Conservation (phyloP, 78 protist species). For the Cyanophora paradoxa region DNA sequence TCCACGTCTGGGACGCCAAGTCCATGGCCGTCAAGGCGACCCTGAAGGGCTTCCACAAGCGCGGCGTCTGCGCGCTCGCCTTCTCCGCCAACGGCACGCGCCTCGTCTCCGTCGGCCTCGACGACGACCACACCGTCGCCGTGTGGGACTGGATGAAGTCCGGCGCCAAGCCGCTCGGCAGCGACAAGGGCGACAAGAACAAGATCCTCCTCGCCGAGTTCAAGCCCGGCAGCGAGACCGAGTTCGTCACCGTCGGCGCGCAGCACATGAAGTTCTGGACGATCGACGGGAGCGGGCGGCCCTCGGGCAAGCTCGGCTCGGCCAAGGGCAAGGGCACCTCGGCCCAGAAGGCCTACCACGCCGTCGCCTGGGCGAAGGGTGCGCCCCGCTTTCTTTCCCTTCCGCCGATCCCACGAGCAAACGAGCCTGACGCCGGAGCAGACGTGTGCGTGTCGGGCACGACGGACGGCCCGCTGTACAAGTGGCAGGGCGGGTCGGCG, state of each 20-base stretch:
- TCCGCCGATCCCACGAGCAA: too few species aligned
- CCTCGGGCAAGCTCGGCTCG: too few species aligned
- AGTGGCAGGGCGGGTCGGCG: neutral
- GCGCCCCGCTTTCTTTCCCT: too few species aligned
- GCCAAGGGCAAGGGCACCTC: too few species aligned
- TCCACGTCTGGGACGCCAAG: slow-evolving; percentile 34
- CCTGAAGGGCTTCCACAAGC: slow-evolving; percentile 14
- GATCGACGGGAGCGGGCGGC: too few species aligned
- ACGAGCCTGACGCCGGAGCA: too few species aligned
- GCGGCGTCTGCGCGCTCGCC: slow-evolving; percentile 22
- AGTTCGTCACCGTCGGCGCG: slow-evolving; percentile 35
- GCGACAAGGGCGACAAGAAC: neutral
- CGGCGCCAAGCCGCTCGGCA: neutral
- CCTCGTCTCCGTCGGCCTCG: slow-evolving; percentile 31
- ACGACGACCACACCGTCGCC: slow-evolving; percentile 28
- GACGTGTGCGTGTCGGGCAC: too few species aligned
- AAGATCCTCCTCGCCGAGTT: slow-evolving; percentile 3
- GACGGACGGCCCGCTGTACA: too few species aligned
- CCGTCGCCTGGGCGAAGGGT: too few species aligned
- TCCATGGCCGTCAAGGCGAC: neutral
- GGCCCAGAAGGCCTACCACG: too few species aligned
- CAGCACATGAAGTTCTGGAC: slow-evolving; percentile 46
- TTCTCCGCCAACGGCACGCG: slow-evolving; percentile 31
- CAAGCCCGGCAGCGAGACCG: slow-evolving; percentile 14
- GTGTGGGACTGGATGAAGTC: slow-evolving; percentile 36